A percentile compares a stretch with the other conserved stretches of the same genome.
Evolutionary conservation across 2,329 filamentous ascomycete species (phyloP).

Genomic region (Capronia coronata): DNA sequence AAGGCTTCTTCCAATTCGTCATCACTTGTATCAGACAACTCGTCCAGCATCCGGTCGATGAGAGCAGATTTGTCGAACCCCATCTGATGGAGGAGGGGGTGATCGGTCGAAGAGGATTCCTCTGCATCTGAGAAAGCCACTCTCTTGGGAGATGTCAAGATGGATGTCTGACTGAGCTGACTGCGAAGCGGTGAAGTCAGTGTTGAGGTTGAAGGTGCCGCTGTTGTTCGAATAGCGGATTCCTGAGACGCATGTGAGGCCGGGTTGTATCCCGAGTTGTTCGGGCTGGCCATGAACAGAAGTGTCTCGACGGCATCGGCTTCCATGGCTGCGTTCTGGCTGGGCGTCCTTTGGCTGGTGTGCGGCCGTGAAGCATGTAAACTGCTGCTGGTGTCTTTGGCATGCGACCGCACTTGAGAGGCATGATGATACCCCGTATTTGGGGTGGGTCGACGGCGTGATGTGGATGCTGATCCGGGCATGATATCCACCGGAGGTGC

Average conservation of each 20-base stretch:
- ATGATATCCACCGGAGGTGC: constrained; percentile 42
- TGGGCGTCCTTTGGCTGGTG: constrained; percentile 34
- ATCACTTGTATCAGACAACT: constrained; percentile 29
- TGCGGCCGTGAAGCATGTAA: constrained; percentile 12
- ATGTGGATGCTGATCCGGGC: constrained; percentile 24
- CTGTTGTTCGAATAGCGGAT: constrained; percentile 15
- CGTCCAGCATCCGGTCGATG: constrained; percentile 32
- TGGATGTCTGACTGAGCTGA: constrained; percentile 23
- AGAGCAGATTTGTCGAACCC: constrained; percentile 25
- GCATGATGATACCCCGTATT: constrained; percentile 29
- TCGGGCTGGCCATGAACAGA: constrained; percentile 47
- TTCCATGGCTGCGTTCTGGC: constrained; percentile 43
- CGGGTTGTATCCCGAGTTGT: constrained; percentile 40
- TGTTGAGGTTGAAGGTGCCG: constrained; percentile 10
- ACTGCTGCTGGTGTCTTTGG: constrained; percentile 11
- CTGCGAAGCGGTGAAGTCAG: constrained; percentile 23
- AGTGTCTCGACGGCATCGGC: constrained; percentile 47
- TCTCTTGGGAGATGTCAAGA: constrained; percentile 22
- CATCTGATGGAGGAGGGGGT: not conserved
- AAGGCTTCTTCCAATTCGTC: constrained; percentile 27
- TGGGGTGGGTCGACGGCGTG: constrained; percentile 36
- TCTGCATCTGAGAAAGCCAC: constrained; percentile 26
- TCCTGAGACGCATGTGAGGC: constrained; percentile 32
- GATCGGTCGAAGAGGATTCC: constrained; percentile 3
- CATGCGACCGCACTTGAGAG: not conserved